Conservation (phyloP, 805 yeast genomes). For the Saccharomycopsis lassenensis region DNA sequence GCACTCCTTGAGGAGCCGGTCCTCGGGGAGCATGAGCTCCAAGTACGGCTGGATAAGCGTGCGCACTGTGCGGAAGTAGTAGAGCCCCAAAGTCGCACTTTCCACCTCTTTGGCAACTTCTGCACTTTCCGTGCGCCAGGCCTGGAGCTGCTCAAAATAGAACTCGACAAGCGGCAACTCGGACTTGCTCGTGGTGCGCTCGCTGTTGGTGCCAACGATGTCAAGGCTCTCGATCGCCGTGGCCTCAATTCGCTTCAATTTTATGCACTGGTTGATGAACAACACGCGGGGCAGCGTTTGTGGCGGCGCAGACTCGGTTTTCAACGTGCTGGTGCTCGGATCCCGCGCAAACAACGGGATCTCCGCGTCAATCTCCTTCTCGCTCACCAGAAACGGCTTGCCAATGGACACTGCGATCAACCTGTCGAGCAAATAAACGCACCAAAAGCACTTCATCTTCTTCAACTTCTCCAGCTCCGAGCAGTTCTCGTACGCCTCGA, state of each 20-base stretch:
- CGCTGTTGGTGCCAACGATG: constrained; percentile 22
- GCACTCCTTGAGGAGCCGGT: constrained; percentile 49
- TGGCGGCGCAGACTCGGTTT: constrained; percentile 6
- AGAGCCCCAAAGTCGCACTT: constrained; percentile 46
- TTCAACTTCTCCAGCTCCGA: constrained; percentile 24
- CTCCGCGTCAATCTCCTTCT: constrained; percentile 35
- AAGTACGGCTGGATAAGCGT: constrained; percentile 53
- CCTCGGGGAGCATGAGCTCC: constrained; percentile 50
- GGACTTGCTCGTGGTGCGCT: constrained; percentile 5
- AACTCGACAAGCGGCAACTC: constrained; percentile 42
- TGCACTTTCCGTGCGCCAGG: constrained; percentile 46
- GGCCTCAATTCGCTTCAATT: constrained; percentile 48
- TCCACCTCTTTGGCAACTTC: constrained; percentile 39
- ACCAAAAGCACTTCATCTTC: constrained; percentile 51
- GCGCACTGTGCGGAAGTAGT: constrained; percentile 51
- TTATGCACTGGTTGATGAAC: constrained; percentile 47
- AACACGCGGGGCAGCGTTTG: constrained; percentile 24
- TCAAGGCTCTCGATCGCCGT: constrained; percentile 44
- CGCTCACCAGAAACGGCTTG: constrained; percentile 43
- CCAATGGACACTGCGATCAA: constrained; percentile 53
- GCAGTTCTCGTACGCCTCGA: constrained; percentile 27
- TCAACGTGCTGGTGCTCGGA: constrained; percentile 21
- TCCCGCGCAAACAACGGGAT: constrained; percentile 41
- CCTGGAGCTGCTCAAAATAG: constrained; percentile 42
- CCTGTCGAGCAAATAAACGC: constrained; percentile 50